Conservation (phyloP, 169 alveolate genomes). For the Plasmodium reichenowi region DNA sequence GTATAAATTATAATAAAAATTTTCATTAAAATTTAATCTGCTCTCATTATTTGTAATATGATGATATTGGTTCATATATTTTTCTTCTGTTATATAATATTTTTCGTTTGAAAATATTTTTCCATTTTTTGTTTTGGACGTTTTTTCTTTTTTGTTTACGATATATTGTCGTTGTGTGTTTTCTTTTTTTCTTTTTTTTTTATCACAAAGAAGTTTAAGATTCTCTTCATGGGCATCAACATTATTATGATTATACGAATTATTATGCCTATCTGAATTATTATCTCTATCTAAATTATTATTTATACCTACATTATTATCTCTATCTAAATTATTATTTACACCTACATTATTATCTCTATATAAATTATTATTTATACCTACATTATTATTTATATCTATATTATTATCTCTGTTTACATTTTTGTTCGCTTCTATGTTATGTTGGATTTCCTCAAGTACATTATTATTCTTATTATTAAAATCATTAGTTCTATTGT, state of each 20-base stretch:
- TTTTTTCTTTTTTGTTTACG: not conserved
- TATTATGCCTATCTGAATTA: no score
- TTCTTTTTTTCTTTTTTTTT: slow-evolving; percentile 1
- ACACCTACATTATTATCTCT: no score
- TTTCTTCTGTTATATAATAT: slow-evolving; percentile 9
- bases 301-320: no score
- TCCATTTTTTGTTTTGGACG: not conserved
- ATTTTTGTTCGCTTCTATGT: not conserved
- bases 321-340: no score
- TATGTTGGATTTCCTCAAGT: not conserved
- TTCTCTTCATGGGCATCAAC: not conserved
- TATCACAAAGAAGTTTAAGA: not conserved
- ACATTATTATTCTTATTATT: not conserved
- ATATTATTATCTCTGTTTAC: not conserved
- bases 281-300: no score
- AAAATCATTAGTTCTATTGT: not conserved
- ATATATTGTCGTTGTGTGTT: not conserved
- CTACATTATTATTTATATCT: not conserved
- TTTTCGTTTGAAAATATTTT: slow-evolving; percentile 55
- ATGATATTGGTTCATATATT: not conserved
- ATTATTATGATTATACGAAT: no score
- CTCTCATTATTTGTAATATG: slow-evolving; percentile 5
- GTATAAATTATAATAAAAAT: slow-evolving; percentile 2
- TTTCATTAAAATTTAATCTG: not conserved
- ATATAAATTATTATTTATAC: not conserved